phyloP scores from a whole-genome alignment of 2,329 filamentous ascomycete species.

The Talaromyces sp. region DNA sequence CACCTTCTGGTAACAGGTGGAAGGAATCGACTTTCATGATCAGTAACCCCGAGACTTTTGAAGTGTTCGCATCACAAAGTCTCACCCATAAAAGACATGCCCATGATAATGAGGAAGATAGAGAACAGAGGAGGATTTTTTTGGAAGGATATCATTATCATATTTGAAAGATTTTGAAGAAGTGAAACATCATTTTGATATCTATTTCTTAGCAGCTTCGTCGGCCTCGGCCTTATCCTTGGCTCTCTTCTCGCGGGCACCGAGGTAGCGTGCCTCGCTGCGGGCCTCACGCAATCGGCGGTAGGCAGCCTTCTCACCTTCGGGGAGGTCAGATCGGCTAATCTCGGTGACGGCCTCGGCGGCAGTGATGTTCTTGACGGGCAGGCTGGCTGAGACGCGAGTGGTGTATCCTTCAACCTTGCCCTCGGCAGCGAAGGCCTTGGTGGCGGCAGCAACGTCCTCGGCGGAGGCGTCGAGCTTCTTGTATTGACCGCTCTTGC shows the following conservation, averaged over 20 bases:
- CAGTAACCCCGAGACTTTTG: not conserved
- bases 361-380: conserved; percentile 62
- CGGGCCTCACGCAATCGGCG: conserved; percentile 77
- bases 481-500: conserved; percentile 91
- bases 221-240: conserved; percentile 74
- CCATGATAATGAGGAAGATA: not conserved
- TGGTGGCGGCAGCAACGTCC: conserved; percentile 68
- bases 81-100: conserved; percentile 10
- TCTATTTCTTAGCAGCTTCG: conserved; percentile 53
- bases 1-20: not conserved
- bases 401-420: conserved; percentile 53
- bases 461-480: conserved; percentile 83
- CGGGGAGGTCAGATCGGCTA: conserved; percentile 75
- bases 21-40: conserved; percentile 1
- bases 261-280: conserved; percentile 74
- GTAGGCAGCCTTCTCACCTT: conserved; percentile 82
- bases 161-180: conserved; percentile 16
- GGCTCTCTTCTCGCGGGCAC: conserved; percentile 87
- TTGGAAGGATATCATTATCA: conserved; percentile 24
- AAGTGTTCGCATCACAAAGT: not conserved
- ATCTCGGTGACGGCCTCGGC: conserved; percentile 66
- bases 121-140: conserved; percentile 23
- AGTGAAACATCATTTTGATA: conserved; percentile 27
- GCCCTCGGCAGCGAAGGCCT: conserved; percentile 46
- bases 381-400: conserved; percentile 59